A percentile compares a stretch with the other conserved stretches of the same genome.
These are phyloP conservation scores for Colletotrichum sp. DNA, from an alignment of 2,329 filamentous ascomycete species.

Conservation along the genomic window DNA sequence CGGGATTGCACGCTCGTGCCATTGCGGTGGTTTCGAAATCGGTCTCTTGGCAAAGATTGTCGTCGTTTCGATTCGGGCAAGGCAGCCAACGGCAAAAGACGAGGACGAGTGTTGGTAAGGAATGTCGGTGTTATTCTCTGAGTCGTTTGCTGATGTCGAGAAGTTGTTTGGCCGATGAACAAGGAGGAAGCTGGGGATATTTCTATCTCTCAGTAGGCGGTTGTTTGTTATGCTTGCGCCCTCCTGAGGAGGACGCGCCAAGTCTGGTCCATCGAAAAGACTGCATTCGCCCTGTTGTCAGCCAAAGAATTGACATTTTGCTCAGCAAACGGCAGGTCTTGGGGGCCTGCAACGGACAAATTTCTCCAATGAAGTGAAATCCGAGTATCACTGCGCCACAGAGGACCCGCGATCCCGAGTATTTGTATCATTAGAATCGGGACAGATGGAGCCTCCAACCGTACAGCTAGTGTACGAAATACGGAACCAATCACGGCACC, in stretches of 20 bases:
- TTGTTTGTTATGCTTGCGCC: neutral
- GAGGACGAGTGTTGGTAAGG: neutral
- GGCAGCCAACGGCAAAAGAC: neutral
- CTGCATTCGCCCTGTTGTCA: neutral
- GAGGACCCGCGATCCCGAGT: neutral
- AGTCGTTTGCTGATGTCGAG: neutral
- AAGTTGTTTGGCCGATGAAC: too few species aligned
- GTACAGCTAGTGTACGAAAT: neutral
- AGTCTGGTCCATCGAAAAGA: neutral
- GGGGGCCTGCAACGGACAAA: neutral
- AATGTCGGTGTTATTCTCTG: neutral
- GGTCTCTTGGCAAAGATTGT: neutral
- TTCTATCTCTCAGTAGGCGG: neutral
- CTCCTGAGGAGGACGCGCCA: neutral
- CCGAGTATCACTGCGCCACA: conserved; percentile 3
- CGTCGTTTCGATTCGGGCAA: neutral
- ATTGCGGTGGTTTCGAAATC: neutral
- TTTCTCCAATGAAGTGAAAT: neutral
- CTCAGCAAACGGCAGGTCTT: neutral
- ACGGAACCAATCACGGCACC: neutral
- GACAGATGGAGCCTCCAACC: neutral
- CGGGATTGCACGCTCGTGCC: neutral
- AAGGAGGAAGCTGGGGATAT: neutral
- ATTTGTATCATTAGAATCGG: neutral
- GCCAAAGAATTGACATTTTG: neutral